A percentile compares a stretch with the other conserved stretches of the same genome.
phyloP scores from a whole-genome alignment of 2,329 filamentous ascomycete species.

The Colletotrichum scovillei region DNA sequence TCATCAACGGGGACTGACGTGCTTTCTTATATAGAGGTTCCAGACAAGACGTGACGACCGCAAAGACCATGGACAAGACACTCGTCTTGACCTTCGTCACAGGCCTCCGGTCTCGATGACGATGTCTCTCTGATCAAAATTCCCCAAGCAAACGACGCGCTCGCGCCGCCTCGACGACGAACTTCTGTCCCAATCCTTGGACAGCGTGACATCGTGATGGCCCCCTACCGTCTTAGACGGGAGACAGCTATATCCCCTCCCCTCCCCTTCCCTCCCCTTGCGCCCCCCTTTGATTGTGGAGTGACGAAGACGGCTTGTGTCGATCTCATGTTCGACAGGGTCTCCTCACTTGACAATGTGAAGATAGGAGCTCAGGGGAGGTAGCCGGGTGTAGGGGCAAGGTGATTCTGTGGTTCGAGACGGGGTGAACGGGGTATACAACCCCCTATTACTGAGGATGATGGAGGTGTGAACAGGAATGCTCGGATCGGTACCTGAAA shows the following conservation, averaged over 20 bases:
- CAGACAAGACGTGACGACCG: not conserved
- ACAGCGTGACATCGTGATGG: constrained; percentile 29
- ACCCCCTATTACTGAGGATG: not conserved
- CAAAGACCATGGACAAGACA: not conserved
- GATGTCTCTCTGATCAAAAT: not conserved
- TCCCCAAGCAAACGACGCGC: not conserved
- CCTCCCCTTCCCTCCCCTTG: not conserved
- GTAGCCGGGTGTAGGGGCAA: not conserved
- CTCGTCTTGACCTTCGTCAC: constrained; percentile 29
- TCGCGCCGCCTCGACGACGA: not conserved
- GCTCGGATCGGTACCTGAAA: constrained; percentile 33
- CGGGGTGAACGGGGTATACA: no score
- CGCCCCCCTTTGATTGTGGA: not conserved
- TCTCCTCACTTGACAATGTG: not conserved
- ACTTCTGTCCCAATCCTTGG: not conserved
- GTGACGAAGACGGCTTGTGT: constrained; percentile 25
- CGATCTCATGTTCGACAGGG: constrained; percentile 15
- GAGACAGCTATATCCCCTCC: constrained; percentile 8
- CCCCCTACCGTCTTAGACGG: constrained; percentile 10
- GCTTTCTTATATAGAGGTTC: constrained; percentile 28
- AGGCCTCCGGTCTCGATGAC: constrained; percentile 22
- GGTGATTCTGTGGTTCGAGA: not conserved
- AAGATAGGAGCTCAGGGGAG: not conserved
- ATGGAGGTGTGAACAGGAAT: not conserved
- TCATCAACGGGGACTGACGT: not conserved